A percentile compares a stretch with the other conserved stretches of the same genome.
Conservation (phyloP, 768 basidiomycete species). For the Filobasidium wieringae region DNA sequence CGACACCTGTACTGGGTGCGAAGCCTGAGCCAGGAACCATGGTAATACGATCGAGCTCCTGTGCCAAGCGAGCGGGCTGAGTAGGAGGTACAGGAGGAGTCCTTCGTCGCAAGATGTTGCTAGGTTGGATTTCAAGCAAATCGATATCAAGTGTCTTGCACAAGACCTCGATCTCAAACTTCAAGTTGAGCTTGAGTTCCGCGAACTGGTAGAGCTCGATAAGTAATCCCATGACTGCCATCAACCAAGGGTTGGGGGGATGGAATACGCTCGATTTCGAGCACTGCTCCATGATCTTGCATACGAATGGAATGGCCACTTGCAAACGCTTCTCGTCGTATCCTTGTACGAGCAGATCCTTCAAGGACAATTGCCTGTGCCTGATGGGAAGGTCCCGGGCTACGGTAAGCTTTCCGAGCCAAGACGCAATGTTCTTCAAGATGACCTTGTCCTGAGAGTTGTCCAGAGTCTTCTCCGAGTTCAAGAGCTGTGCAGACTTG, state of each 20-base stretch:
- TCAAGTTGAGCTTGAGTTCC: conserved; percentile 87
- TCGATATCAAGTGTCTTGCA: conserved; percentile 85
- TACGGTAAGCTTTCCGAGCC: conserved; percentile 87
- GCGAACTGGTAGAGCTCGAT: conserved; percentile 96
- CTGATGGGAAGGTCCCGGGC: conserved; percentile 86
- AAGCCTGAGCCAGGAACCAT: conserved; percentile 38
- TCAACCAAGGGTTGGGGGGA: conserved; percentile 95
- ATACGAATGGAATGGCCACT: conserved; percentile 94
- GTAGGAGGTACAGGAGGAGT: conserved; percentile 29
- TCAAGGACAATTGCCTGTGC: conserved; percentile 87
- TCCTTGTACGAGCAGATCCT: conserved; percentile 91
- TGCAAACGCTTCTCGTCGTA: conserved; percentile 82
- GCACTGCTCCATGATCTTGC: conserved; percentile 87
- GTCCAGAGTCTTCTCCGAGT: conserved; percentile 79
- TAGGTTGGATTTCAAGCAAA: conserved; percentile 70
- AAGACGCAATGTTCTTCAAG: conserved; percentile 87
- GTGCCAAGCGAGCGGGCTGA: conserved; percentile 63
- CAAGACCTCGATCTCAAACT: conserved; percentile 95
- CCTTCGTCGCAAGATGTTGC: conserved; percentile 67
- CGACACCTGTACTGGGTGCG: conserved; percentile 39
- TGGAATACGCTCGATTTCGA: conserved; percentile 82
- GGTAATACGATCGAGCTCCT: conserved; percentile 58
- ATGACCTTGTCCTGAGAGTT: conserved; percentile 71
- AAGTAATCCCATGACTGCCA: conserved; percentile 82
- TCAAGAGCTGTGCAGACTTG: conserved; percentile 74